Evolutionary conservation across 2,329 filamentous ascomycete genomes (phyloP).

Genomic region (Teratosphaeria destructans): DNA sequence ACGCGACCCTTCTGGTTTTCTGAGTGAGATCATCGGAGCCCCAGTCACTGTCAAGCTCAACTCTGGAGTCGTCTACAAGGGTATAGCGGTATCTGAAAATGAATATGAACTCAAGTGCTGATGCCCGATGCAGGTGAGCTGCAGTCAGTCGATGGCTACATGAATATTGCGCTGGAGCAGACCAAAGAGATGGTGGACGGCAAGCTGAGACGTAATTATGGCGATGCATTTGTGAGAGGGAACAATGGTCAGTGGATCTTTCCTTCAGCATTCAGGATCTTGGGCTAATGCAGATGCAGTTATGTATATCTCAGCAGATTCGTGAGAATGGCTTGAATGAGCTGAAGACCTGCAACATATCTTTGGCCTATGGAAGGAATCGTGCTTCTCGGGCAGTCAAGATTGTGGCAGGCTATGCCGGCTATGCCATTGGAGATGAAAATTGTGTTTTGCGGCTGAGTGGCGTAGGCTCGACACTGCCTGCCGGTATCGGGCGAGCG

Average conservation of each 20-base stretch:
- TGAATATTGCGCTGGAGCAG: conserved; percentile 98
- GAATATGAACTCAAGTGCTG: neutral
- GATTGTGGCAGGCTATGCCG: neutral
- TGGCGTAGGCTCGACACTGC: too few relatives aligned
- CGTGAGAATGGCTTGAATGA: conserved; percentile 21
- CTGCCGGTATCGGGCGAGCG: too few relatives aligned
- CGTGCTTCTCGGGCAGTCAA: neutral
- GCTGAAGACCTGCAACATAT: neutral
- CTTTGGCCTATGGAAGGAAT: neutral
- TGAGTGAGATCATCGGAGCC: conserved; percentile 88
- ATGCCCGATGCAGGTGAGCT: conserved; percentile 59
- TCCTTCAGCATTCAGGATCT: neutral
- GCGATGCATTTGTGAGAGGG: conserved; percentile 88
- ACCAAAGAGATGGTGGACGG: conserved; percentile 87
- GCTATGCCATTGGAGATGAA: neutral
- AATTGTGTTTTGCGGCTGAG: too few relatives aligned
- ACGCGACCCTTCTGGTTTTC: conserved; percentile 86
- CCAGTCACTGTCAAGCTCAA: conserved; percentile 95
- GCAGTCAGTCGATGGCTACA: conserved; percentile 96
- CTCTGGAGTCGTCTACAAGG: conserved; percentile 97
- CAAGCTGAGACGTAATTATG: conserved; percentile 69
- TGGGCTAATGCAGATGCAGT: conserved; percentile 34
- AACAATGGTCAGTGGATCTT: conserved; percentile 63
- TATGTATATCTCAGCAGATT: conserved; percentile 61
- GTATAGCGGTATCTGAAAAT: conserved; percentile 34